Evolutionary conservation across 106 monocot genomes (phyloP).

Genomic region (Phalaenopsis equestris): DNA sequence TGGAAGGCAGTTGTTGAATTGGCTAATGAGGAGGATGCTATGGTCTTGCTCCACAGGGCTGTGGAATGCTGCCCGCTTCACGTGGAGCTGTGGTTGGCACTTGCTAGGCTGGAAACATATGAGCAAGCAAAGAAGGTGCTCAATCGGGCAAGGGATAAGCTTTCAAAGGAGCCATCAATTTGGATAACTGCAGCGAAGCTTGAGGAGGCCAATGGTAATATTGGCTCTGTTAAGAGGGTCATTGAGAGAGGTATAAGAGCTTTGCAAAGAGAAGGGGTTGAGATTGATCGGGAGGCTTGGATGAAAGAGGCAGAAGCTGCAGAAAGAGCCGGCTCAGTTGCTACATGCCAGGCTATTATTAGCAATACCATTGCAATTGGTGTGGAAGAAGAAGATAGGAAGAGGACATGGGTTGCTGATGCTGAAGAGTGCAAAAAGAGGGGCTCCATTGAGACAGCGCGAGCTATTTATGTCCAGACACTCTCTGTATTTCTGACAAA

Average conservation of each 20-base stretch:
- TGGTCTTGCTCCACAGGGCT: conserved; percentile 83
- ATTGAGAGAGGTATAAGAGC: conserved; percentile 81
- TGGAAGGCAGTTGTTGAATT: conserved; percentile 96
- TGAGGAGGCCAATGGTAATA: conserved; percentile 91
- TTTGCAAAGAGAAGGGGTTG: conserved; percentile 76
- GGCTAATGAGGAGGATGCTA: conserved; percentile 89
- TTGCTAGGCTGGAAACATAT: conserved; percentile 90
- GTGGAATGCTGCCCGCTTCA: conserved; percentile 96
- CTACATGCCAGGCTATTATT: conserved; percentile 88
- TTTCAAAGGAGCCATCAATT: conserved; percentile 81
- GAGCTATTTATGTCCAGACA: conserved; percentile 85
- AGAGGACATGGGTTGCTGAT: conserved; percentile 98
- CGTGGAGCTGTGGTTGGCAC: conserved; percentile 94
- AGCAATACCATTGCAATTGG: conserved; percentile 75
- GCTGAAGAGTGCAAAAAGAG: conserved; percentile 98
- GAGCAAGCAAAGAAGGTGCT: conserved; percentile 91
- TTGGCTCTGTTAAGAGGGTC: conserved; percentile 65
- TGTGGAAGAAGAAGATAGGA: conserved; percentile 92
- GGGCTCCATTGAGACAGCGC: conserved; percentile 91
- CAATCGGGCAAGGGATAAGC: conserved; percentile 84
- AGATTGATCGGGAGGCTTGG: conserved; percentile 89
- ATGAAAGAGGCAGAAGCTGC: conserved; percentile 95
- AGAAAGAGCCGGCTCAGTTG: conserved; percentile 81
- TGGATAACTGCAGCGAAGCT: conserved; percentile 99
- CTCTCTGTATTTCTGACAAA: conserved; percentile 79